A percentile compares a stretch with the other conserved stretches of the same genome.
Conservation (phyloP, 2,329 filamentous ascomycete genomes). For the Emergomyces orientalis region DNA sequence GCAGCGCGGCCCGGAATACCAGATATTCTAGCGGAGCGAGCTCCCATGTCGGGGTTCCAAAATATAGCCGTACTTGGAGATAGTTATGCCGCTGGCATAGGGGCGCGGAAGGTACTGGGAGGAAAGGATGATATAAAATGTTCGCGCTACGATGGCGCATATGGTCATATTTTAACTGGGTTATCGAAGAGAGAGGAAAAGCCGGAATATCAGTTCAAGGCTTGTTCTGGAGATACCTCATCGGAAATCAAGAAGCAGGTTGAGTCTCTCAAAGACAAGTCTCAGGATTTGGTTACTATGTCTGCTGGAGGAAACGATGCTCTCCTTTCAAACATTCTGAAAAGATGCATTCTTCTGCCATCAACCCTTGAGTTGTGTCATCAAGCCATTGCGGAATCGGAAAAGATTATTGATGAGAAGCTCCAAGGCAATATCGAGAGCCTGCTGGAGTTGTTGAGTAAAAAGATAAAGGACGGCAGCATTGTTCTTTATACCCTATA, state of each 20-base stretch:
- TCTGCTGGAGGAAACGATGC: slow-evolving; percentile 35
- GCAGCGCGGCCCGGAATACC: background rate
- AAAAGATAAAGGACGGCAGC: slow-evolving; percentile 25
- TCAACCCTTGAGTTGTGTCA: slow-evolving; percentile 15
- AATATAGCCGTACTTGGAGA: slow-evolving; percentile 31
- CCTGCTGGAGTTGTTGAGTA: slow-evolving; percentile 20
- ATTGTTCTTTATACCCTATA: slow-evolving; percentile 26
- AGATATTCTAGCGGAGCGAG: background rate
- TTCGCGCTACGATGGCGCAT: slow-evolving; percentile 25
- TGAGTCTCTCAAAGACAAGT: slow-evolving; percentile 18
- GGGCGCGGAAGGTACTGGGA: slow-evolving; percentile 19
- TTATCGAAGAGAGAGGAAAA: slow-evolving; percentile 17
- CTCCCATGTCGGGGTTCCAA: slow-evolving; percentile 22
- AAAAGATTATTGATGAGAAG: slow-evolving; percentile 22
- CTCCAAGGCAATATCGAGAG: slow-evolving; percentile 23
- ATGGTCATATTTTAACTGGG: slow-evolving; percentile 22
- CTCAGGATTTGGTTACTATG: slow-evolving; percentile 29
- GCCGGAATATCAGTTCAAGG: slow-evolving; percentile 24
- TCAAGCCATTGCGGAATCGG: slow-evolving; percentile 16
- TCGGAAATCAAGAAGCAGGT: slow-evolving; percentile 24
- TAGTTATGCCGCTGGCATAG: slow-evolving; percentile 33
- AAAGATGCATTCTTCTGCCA: slow-evolving; percentile 18
- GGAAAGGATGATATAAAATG: slow-evolving; percentile 18
- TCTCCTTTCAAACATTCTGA: slow-evolving; percentile 25
- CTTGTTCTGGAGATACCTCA: slow-evolving; percentile 23